phyloP scores from a whole-genome alignment of 768 basidiomycete genomes.

The Suillus luteus region DNA sequence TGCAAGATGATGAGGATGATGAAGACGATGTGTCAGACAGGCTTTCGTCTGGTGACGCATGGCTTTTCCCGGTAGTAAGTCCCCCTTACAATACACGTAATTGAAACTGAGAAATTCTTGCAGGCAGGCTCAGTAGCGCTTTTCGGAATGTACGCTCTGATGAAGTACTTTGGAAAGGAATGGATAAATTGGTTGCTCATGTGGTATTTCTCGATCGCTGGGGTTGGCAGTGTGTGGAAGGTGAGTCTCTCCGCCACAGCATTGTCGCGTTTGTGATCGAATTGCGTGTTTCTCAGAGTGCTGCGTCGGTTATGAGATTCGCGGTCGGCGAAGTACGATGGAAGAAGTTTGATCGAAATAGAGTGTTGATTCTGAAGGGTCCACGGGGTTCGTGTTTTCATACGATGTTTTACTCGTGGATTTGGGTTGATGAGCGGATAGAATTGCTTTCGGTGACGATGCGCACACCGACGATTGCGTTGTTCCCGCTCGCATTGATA shows the following conservation, averaged over 20 bases:
- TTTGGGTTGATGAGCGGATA: constrained; percentile 18
- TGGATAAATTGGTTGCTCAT: constrained; percentile 84
- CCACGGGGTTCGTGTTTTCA: constrained; percentile 37
- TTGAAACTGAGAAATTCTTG: background rate
- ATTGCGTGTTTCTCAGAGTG: constrained; percentile 11
- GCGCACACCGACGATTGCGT: constrained; percentile 56
- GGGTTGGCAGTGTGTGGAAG: constrained; percentile 70
- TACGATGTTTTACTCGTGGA: background rate
- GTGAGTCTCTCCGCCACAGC: constrained; percentile 38
- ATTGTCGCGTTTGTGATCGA: background rate
- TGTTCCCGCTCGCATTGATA: constrained; percentile 60
- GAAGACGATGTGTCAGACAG: constrained; percentile 61
- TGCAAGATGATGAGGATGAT: constrained; percentile 51
- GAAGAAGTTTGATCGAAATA: constrained; percentile 55
- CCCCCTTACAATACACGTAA: background rate
- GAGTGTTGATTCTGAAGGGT: constrained; percentile 47
- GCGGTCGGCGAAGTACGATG: constrained; percentile 53
- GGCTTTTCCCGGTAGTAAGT: constrained; percentile 74
- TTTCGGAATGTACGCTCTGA: constrained; percentile 65
- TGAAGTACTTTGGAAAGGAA: constrained; percentile 75
- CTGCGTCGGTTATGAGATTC: constrained; percentile 51
- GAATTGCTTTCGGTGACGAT: constrained; percentile 45
- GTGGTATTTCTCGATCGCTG: constrained; percentile 71
- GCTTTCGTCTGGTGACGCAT: constrained; percentile 69
- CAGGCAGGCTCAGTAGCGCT: constrained; percentile 69